Conservation (phyloP, 2,329 filamentous ascomycete species). For the Dothideomycetes sp. region DNA sequence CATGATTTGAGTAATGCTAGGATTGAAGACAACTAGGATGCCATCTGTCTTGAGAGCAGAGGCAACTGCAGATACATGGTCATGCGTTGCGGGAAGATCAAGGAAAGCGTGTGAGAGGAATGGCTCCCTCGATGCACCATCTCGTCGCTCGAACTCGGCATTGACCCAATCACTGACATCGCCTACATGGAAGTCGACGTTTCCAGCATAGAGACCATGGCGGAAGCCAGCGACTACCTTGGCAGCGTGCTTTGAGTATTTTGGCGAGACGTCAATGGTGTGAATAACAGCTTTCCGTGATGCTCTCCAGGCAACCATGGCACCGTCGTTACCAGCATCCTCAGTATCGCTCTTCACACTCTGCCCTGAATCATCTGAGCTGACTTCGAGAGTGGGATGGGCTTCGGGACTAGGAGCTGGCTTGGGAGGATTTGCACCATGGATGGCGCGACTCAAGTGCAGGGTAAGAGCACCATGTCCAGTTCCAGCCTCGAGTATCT, state of each 20-base stretch:
- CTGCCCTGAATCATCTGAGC: slow-evolving; percentile 19
- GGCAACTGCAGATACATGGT: slow-evolving; percentile 42
- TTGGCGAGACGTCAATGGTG: slow-evolving; percentile 57
- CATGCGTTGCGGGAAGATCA: slow-evolving; percentile 59
- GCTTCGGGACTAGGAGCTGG: slow-evolving; percentile 32
- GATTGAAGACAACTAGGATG: slow-evolving; percentile 61
- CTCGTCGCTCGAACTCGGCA: slow-evolving; percentile 37
- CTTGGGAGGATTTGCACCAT: slow-evolving; percentile 57
- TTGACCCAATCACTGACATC: slow-evolving; percentile 56
- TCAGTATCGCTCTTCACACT: slow-evolving; percentile 18
- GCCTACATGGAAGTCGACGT: slow-evolving; percentile 66
- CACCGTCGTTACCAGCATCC: slow-evolving; percentile 19
- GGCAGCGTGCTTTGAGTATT: slow-evolving; percentile 56
- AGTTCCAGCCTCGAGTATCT: slow-evolving; percentile 77
- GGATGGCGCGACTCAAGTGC: slow-evolving; percentile 64
- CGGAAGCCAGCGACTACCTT: slow-evolving; percentile 58
- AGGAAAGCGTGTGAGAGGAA: slow-evolving; percentile 66
- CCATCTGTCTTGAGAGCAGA: slow-evolving; percentile 56
- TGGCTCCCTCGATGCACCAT: slow-evolving; percentile 31
- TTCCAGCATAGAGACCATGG: slow-evolving; percentile 57
- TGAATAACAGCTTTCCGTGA: slow-evolving; percentile 61
- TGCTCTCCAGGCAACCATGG: slow-evolving; percentile 27
- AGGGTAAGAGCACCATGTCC: slow-evolving; percentile 75
- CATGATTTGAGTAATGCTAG: slow-evolving; percentile 69
- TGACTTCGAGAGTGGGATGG: slow-evolving; percentile 25